Conservation (phyloP, 257 asterid species). For the Jacaranda copaia region DNA sequence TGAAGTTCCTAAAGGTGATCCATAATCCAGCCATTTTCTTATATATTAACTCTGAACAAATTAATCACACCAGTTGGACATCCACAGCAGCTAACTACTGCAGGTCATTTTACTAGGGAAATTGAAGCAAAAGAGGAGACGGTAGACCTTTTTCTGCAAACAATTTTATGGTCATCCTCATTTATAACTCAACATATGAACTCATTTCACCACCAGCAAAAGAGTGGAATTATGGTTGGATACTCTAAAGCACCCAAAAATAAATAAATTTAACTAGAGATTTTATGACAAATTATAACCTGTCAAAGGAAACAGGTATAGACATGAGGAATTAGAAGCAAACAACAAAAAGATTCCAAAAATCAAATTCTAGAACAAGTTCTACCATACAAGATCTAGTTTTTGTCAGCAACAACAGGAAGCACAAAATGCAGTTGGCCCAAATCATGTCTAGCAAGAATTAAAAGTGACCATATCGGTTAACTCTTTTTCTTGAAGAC, state of each 20-base stretch:
- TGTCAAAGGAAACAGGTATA: slow-evolving; percentile 13
- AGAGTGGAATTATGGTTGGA: too few relatives aligned
- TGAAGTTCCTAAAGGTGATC: not conserved
- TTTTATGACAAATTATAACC: slow-evolving; percentile 12
- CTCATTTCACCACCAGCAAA: not conserved
- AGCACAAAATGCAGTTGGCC: slow-evolving; percentile 1
- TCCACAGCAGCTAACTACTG: not conserved
- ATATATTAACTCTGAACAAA: not conserved
- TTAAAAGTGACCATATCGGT: slow-evolving; percentile 13
- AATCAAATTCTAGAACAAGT: slow-evolving; percentile 13
- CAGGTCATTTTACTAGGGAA: not conserved
- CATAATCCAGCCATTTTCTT: not conserved
- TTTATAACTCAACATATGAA: not conserved
- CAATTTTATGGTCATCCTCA: slow-evolving; percentile 11
- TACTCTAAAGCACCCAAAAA: too few relatives aligned
- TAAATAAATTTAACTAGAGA: not conserved
- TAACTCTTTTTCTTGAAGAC: slow-evolving; percentile 16
- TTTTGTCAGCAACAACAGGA: slow-evolving; percentile 25
- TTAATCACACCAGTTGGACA: not conserved
- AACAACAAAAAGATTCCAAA: not conserved
- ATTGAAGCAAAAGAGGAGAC: not conserved
- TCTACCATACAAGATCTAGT: slow-evolving; percentile 8
- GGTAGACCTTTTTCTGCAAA: not conserved
- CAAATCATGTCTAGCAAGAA: slow-evolving; percentile 24
- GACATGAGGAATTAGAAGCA: slow-evolving; percentile 19